phyloP scores from a whole-genome alignment of 2,329 filamentous ascomycete genomes.

The Fusarium armeniacum region DNA sequence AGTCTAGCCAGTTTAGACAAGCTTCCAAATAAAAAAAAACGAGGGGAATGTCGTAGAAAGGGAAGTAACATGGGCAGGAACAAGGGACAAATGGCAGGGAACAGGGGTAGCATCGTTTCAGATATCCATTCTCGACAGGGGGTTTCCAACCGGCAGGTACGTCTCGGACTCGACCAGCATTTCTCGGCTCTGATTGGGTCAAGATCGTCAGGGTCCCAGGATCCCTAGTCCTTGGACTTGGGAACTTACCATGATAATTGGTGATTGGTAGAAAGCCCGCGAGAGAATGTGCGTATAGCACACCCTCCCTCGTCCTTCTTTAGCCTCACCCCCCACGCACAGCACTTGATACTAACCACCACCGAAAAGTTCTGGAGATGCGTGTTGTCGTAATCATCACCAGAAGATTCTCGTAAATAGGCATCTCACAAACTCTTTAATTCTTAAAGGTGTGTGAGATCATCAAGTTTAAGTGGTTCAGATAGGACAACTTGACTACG shows the following conservation, averaged over 20 bases:
- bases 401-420: constrained; percentile 1
- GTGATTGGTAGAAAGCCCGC: constrained; percentile 33
- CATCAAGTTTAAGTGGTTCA: not conserved
- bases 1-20: constrained; percentile 21
- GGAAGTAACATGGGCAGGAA: constrained; percentile 6
- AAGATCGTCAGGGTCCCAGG: constrained; percentile 21
- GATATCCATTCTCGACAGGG: constrained; percentile 38
- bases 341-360: constrained; percentile 11
- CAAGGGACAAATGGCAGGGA: constrained; percentile 8
- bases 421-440: not conserved
- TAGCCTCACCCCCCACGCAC: not conserved
- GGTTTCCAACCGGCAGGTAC: constrained; percentile 39
- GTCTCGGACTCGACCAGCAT: constrained; percentile 29
- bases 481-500: not conserved
- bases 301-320: not conserved
- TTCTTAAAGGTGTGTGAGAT: not conserved
- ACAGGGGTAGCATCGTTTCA: constrained; percentile 32
- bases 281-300: not conserved
- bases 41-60: constrained; percentile 31
- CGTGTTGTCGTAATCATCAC: not conserved
- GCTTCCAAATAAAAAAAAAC: constrained; percentile 23
- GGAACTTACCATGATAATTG: constrained; percentile 7
- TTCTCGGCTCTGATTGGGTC: constrained; percentile 27
- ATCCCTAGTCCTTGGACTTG: constrained; percentile 40
- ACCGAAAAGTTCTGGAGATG: constrained; percentile 9